Conservation (phyloP, 768 basidiomycete genomes). For the Rhizopogon roseolus region DNA sequence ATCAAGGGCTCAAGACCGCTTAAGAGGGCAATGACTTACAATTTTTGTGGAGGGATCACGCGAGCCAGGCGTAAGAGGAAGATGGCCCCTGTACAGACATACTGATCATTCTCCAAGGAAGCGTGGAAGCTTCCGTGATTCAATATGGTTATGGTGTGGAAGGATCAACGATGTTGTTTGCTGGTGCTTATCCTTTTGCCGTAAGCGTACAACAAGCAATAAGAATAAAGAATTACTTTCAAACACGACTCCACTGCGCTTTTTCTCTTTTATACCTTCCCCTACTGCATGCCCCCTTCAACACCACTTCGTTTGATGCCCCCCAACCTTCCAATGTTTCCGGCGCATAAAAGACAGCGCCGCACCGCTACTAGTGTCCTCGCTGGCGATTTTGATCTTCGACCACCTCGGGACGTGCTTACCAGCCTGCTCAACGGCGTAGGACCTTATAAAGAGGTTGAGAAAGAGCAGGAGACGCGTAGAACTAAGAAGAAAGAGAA, state of each 20-base stretch:
- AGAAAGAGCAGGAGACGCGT: constrained; percentile 54
- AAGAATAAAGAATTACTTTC: constrained; percentile 23
- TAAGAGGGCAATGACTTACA: neutral
- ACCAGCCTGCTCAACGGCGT: constrained; percentile 79
- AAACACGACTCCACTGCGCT: constrained; percentile 30
- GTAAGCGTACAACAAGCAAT: constrained; percentile 31
- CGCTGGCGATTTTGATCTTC: constrained; percentile 68
- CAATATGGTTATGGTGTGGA: constrained; percentile 14
- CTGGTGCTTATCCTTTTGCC: constrained; percentile 31
- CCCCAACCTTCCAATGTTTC: constrained; percentile 8
- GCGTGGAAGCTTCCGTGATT: constrained; percentile 8
- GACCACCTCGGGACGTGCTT: constrained; percentile 67
- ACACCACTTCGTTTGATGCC: constrained; percentile 19
- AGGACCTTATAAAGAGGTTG: constrained; percentile 56
- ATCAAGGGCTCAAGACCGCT: neutral
- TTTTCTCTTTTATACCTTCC: constrained; percentile 14
- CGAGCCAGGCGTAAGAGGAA: neutral
- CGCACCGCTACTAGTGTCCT: constrained; percentile 75
- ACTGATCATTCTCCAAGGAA: constrained; percentile 2
- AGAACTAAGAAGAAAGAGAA: constrained; percentile 48
- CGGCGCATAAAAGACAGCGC: constrained; percentile 32
- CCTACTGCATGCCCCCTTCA: constrained; percentile 3
- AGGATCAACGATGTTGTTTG: constrained; percentile 30
- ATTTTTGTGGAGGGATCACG: neutral
- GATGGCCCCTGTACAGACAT: neutral